These are phyloP conservation scores for Phyllachora maydis DNA, from an alignment of 2,329 filamentous ascomycete genomes.

Conservation along the genomic window DNA sequence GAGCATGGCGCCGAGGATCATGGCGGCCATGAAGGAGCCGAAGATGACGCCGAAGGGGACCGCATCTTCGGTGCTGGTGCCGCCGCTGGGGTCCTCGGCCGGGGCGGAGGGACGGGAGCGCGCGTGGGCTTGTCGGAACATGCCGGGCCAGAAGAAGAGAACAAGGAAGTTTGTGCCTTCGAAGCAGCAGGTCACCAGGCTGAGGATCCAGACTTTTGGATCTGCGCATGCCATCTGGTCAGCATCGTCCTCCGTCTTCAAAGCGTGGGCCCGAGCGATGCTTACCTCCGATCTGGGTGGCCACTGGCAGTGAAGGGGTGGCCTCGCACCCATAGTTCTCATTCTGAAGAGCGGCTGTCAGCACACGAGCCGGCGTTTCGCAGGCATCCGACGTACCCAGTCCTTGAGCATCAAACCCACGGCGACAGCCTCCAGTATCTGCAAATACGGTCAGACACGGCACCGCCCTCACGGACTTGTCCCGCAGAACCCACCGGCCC, in stretches of 20 bases:
- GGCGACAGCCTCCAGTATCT: constrained; percentile 9
- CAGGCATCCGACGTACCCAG: constrained; percentile 6
- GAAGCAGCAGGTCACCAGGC: constrained; percentile 13
- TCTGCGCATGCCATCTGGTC: no score
- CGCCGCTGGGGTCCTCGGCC: no score
- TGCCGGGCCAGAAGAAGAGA: constrained; percentile 12
- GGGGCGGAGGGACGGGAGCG: constrained; percentile 1
- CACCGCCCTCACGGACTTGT: neutral
- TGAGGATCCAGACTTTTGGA: constrained; percentile 10
- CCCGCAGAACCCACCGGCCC: constrained; percentile 10
- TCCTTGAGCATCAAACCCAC: constrained; percentile 10
- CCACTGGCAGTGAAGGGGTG: no score
- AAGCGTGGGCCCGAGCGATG: no score
- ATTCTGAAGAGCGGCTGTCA: constrained; percentile 1
- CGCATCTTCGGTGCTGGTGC: no score
- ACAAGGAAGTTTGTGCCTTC: constrained; percentile 13
- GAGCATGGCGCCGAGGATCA: constrained; percentile 5
- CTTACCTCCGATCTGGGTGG: no score
- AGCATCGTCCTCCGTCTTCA: no score
- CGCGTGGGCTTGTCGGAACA: constrained; percentile 10
- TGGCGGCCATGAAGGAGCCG: constrained; percentile 22
- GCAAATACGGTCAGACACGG: neutral
- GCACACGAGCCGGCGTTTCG: neutral
- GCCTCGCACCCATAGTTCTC: constrained; percentile 5
- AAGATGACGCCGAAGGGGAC: constrained; percentile 23